phyloP scores from a whole-genome alignment of 129 eudicot genomes.

The Cynara cardunculus region DNA sequence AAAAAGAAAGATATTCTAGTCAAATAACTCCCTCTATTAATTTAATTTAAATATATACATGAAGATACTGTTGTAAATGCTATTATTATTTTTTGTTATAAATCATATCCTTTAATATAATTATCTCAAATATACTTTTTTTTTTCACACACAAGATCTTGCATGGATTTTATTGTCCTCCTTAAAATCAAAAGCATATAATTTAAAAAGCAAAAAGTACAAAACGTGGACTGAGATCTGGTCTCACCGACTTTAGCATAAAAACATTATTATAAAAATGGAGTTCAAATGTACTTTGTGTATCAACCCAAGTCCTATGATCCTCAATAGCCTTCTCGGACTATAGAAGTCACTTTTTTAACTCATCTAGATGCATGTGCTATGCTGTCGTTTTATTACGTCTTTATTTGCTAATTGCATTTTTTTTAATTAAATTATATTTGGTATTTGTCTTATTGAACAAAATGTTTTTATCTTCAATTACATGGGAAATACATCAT shows the following conservation, averaged over 20 bases:
- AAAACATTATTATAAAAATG: conserved; percentile 2
- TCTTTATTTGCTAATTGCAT: not conserved
- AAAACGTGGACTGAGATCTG: not conserved
- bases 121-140: not conserved
- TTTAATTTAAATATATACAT: too few relatives aligned
- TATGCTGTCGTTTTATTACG: not conserved
- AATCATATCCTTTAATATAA: not conserved
- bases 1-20: too few relatives aligned
- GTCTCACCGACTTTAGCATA: conserved; percentile 15
- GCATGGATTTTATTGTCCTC: not conserved
- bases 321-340: not conserved
- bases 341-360: not conserved
- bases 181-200: not conserved
- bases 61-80: not conserved
- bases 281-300: not conserved
- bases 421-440: not conserved
- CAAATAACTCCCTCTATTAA: too few relatives aligned
- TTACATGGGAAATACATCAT: too few relatives aligned
- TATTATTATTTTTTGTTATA: too few relatives aligned
- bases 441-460: not conserved
- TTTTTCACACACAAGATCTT: not conserved
- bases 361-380: not conserved
- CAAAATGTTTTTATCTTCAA: not conserved
- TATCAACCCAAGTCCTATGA: not conserved
- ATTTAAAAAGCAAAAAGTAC: not conserved